Evolutionary conservation across 345 rosid species (phyloP).

Genomic region (Rhizophora apiculata): DNA sequence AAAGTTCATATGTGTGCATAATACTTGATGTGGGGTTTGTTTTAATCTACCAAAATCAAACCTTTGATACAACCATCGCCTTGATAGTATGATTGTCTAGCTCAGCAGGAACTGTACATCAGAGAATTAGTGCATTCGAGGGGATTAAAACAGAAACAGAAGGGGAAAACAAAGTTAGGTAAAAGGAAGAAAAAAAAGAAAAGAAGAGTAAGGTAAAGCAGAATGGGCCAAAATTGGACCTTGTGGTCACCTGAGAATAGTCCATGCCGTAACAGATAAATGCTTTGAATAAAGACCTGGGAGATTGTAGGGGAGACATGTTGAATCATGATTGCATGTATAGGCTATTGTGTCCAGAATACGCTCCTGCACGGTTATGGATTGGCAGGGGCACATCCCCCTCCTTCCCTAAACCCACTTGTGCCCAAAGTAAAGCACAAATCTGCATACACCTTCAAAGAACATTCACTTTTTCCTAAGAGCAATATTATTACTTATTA

Average conservation of each 20-base stretch:
- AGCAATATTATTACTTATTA: too few species aligned
- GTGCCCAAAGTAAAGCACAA: too few species aligned
- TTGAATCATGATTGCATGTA: conserved; percentile 21
- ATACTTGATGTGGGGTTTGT: background rate
- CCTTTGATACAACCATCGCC: background rate
- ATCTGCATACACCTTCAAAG: too few species aligned
- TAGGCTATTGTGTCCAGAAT: background rate
- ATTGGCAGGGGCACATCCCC: background rate
- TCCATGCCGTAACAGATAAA: conserved; percentile 17
- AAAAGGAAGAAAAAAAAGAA: too few species aligned
- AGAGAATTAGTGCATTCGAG: conserved; percentile 9
- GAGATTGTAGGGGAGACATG: conserved; percentile 8
- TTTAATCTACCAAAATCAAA: too few species aligned
- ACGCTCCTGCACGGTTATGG: background rate
- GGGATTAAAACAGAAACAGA: background rate
- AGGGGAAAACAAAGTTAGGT: too few species aligned
- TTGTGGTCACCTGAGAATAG: conserved; percentile 6
- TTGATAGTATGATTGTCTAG: background rate
- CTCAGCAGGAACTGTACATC: background rate
- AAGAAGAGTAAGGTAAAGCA: background rate
- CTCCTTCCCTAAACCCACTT: background rate
- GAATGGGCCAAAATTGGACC: conserved; percentile 1
- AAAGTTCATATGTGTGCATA: background rate
- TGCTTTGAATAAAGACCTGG: conserved; percentile 8
- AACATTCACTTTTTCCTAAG: too few species aligned